Conservation (phyloP, 352 stramenopile genomes). For the Phytophthora pistaciae region DNA sequence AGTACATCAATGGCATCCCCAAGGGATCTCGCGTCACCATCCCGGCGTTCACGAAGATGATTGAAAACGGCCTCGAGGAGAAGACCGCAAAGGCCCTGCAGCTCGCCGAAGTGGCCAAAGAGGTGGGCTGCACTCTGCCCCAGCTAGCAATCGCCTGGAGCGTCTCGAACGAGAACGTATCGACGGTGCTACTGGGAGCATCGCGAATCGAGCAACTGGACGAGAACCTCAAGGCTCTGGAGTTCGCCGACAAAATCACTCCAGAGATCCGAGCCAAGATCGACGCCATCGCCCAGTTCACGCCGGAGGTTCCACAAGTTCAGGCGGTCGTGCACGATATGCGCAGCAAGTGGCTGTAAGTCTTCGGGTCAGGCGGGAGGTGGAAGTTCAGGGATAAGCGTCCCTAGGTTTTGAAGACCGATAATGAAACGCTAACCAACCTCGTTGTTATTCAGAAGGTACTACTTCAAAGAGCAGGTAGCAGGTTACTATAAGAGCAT, state of each 20-base stretch:
- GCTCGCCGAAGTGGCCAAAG: constrained; percentile 35
- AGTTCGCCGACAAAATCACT: constrained; percentile 61
- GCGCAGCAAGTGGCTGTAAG: constrained; percentile 28
- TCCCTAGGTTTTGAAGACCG: no score
- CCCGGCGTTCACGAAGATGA: constrained; percentile 40
- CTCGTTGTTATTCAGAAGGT: no score
- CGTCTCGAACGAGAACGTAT: constrained; percentile 57
- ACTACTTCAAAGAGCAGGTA: no score
- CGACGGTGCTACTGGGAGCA: constrained; percentile 60
- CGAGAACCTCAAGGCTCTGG: constrained; percentile 56
- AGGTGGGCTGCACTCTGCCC: constrained; percentile 48
- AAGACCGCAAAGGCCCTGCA: constrained; percentile 39
- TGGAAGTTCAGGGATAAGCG: constrained; percentile 38
- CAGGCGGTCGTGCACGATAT: constrained; percentile 32
- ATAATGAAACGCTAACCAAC: no score
- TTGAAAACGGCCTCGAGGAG: constrained; percentile 42
- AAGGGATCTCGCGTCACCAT: constrained; percentile 55
- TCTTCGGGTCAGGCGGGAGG: constrained; percentile 45
- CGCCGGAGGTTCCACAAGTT: constrained; percentile 26
- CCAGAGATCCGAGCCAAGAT: constrained; percentile 56
- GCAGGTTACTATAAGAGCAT: no score
- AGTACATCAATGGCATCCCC: constrained; percentile 70
- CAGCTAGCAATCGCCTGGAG: constrained; percentile 70
- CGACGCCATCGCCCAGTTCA: constrained; percentile 46
- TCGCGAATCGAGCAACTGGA: constrained; percentile 60